Evolutionary conservation across 768 basidiomycete genomes (phyloP).

Genomic region (Russula compacta): DNA sequence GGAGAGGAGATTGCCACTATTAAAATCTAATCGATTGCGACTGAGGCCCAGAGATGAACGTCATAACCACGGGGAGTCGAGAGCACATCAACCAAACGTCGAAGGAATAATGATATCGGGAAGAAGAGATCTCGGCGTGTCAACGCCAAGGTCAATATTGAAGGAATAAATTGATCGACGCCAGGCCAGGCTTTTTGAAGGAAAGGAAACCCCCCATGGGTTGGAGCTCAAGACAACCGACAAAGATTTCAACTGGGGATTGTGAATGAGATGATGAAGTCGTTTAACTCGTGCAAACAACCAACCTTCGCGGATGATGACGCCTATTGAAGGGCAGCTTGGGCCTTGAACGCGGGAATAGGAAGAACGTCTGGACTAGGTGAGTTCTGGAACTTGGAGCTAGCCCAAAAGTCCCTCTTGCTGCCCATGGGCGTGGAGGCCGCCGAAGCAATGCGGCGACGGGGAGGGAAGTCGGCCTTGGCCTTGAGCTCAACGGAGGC

Average conservation of each 20-base stretch:
- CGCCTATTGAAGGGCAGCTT: constrained; percentile 16
- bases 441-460: constrained; percentile 15
- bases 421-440: constrained; percentile 10
- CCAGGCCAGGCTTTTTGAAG: constrained; percentile 25
- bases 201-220: constrained; percentile 25
- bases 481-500: constrained; percentile 32
- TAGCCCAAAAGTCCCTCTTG: constrained; percentile 50
- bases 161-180: constrained; percentile 28
- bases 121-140: constrained; percentile 19
- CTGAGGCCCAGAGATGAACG: constrained; percentile 28
- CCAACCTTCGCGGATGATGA: neutral
- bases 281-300: neutral
- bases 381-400: constrained; percentile 79
- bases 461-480: constrained; percentile 25
- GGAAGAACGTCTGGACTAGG: constrained; percentile 78
- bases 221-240: constrained; percentile 32
- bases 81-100: constrained; percentile 30
- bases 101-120: constrained; percentile 37
- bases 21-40: constrained; percentile 22
- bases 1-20: constrained; percentile 20
- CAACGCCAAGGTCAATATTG: constrained; percentile 20
- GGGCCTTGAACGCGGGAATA: constrained; percentile 45
- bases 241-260: constrained; percentile 26
- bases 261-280: neutral
- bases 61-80: constrained; percentile 14